Evolutionary conservation across 2,329 filamentous ascomycete species (phyloP).

Genomic region (Diaporthe citriasiana): DNA sequence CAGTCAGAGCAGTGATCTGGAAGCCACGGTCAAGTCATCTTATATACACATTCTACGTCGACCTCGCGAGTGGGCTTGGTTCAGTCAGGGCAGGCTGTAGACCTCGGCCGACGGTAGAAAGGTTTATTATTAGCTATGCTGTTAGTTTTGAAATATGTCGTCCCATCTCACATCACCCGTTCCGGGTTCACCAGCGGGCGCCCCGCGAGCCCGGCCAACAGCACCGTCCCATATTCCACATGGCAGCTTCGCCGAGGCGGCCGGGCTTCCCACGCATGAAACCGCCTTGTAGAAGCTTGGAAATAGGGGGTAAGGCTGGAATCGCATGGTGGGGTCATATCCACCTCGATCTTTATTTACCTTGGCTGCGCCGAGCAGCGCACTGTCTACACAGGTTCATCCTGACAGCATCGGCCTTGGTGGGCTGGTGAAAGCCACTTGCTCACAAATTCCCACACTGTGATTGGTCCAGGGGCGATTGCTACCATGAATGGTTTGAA

Average conservation of each 20-base stretch:
- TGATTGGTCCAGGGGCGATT: conserved; percentile 13
- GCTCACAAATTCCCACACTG: conserved; percentile 2
- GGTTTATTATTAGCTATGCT: conserved; percentile 19
- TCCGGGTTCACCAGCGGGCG: neutral
- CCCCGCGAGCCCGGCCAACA: conserved; percentile 13
- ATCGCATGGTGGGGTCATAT: neutral
- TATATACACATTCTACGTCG: conserved; percentile 3
- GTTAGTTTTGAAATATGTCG: neutral
- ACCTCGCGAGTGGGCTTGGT: neutral
- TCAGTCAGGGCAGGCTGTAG: neutral
- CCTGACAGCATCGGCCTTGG: conserved; percentile 2
- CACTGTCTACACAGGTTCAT: neutral
- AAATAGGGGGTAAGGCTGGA: conserved; percentile 3
- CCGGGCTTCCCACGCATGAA: neutral
- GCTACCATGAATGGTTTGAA: neutral
- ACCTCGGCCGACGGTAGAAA: neutral
- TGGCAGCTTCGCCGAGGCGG: conserved; percentile 12
- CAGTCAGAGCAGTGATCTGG: neutral
- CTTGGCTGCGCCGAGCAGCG: neutral
- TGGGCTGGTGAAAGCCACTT: neutral
- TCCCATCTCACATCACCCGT: conserved; percentile 8
- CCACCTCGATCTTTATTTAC: conserved; percentile 17
- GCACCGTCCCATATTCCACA: conserved; percentile 9
- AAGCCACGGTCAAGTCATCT: neutral
- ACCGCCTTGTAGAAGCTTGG: neutral